phyloP scores from a whole-genome alignment of 805 yeast genomes.

The Saturnispora galanensis region DNA sequence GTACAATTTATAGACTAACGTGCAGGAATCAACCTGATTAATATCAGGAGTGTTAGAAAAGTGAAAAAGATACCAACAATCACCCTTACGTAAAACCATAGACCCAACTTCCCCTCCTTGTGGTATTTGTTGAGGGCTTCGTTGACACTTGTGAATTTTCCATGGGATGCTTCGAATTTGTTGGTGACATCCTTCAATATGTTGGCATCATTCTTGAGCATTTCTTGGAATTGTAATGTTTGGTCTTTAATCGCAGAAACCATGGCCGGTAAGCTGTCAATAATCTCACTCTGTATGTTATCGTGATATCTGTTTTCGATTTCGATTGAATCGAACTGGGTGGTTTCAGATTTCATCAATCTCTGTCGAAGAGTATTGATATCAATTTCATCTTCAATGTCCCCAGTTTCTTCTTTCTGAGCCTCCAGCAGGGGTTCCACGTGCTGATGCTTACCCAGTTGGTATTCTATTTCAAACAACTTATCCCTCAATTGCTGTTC shows the following conservation, averaged over 20 bases:
- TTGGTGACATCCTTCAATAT: conserved; percentile 27
- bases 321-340: conserved; percentile 23
- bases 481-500: conserved; percentile 9
- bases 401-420: neutral
- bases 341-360: conserved; percentile 17
- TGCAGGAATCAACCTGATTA: conserved; percentile 25
- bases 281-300: conserved; percentile 24
- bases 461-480: conserved; percentile 14
- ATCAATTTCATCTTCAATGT: conserved; percentile 15
- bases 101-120: conserved; percentile 24
- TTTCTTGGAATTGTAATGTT: conserved; percentile 26
- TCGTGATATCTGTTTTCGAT: conserved; percentile 25
- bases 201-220: conserved; percentile 25
- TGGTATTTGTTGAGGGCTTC: conserved; percentile 22
- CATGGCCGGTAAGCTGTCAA: conserved; percentile 25
- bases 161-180: conserved; percentile 24
- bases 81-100: conserved; percentile 26
- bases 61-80: conserved; percentile 16
- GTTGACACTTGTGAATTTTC: conserved; percentile 23
- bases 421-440: neutral
- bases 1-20: conserved; percentile 24
- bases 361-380: conserved; percentile 22
- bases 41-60: conserved; percentile 20
- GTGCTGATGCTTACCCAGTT: conserved; percentile 5
- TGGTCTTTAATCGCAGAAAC: conserved; percentile 23